Base-by-base conservation (phyloP, 164 flowering plant species). In the Annona squamosa region DNA sequence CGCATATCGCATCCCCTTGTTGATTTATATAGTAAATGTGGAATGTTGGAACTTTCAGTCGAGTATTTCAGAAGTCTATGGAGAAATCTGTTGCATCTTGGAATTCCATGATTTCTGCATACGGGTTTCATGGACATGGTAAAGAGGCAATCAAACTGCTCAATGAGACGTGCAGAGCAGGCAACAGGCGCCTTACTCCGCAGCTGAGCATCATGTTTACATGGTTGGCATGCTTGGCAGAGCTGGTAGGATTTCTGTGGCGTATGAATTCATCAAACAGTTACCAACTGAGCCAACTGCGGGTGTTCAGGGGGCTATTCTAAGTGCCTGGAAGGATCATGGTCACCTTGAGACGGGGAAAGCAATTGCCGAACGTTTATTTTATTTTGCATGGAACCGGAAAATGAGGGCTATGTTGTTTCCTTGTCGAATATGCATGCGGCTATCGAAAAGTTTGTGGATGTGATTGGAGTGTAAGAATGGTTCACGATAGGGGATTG, bases 31-130 rank as follows among this genome's bases (percentile, higher is more conserved):
- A 79, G 79, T 71, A 80, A 77, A 59, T 80, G 87, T 68, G 85
- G 87, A 67, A 74, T 73, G 44, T 70, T 84, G 57, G 87, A 84
- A 45, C 47, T 48, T 57, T 81, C 87, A 2, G 57, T 67, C 72
- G 42, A 10, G 59, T 75, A 68, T 82, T 84, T 63, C 46, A 47
- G 57, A 63, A 46, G 57, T 66, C 75, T 3, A 37, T 26, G 16
- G 77, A 79, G 41, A 82, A 75, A 68, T 74, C 82, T 12, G 63
- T 75, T 72, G 83, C 77, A 46, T 74, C 74, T 44, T 84, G 83
- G 86, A 84, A 82, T 65, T 77, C 81, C n/a, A 79, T 82, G 83
- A 80, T 84, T 10, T 75, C 83, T 6, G 87, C 85, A 57, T 82
- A 78, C 72, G 84, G 87, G 44, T 75, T 77, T 73, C 84, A 82